Percentiles rank a stretch among this genome's conserved stretches.
These are phyloP conservation scores for Paragyromitra xinjiangensis DNA, from an alignment of 495 filamentous ascomycete genomes.

Conservation along the genomic window DNA sequence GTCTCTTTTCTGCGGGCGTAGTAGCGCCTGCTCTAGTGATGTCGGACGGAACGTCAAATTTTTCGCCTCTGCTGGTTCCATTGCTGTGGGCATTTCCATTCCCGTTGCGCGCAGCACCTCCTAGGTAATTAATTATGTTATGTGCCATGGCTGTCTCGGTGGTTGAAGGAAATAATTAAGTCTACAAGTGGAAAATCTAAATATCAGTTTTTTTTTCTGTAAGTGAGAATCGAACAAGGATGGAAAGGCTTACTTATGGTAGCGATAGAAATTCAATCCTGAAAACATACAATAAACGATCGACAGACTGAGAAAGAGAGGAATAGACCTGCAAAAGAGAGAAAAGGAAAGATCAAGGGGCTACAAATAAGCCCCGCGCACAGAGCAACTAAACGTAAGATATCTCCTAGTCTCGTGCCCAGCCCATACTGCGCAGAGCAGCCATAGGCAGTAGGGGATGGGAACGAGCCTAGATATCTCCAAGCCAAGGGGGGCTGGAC, in stretches of 20 bases:
- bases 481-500: conserved; percentile 27
- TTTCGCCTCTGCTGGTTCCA: not conserved
- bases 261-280: not conserved
- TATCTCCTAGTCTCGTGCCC: no score
- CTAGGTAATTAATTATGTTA: not conserved
- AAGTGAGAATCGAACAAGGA: not conserved
- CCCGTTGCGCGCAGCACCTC: not conserved
- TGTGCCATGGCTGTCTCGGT: conserved; percentile 9
- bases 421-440: no score
- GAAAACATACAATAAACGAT: not conserved
- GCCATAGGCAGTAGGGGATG: no score
- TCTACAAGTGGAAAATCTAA: not conserved
- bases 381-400: conserved; percentile 17
- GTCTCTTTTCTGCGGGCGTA: conserved; percentile 34
- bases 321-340: conserved; percentile 6
- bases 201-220: not conserved
- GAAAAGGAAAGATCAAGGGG: conserved; percentile 22
- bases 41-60: not conserved
- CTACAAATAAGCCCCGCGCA: conserved; percentile 24
- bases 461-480: no score
- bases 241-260: conserved; percentile 10
- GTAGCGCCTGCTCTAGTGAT: conserved; percentile 25
- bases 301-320: not conserved
- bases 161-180: conserved; percentile 9
- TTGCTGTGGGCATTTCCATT: not conserved